Conservation (phyloP, 306 rosid genomes). For the Sicyos edulis region DNA sequence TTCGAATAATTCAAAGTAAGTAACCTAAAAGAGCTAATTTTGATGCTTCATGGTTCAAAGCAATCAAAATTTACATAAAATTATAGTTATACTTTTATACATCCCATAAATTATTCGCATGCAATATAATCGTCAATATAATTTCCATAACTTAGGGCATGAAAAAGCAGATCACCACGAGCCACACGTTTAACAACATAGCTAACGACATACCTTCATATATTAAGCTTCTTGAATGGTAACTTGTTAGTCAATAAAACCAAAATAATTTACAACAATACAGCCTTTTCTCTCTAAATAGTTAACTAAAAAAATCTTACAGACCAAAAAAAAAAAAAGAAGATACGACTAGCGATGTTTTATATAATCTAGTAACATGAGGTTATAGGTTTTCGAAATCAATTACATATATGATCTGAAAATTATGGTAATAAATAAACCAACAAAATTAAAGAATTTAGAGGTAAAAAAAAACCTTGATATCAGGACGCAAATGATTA, state of each 20-base stretch:
- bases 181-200: no score
- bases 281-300: neutral
- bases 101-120: neutral
- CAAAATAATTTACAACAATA: neutral
- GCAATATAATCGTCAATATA: neutral
- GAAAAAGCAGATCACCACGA: no score
- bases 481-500: conserved; percentile 89
- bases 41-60: neutral
- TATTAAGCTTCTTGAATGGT: neutral
- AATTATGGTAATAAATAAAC: neutral
- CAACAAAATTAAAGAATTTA: neutral
- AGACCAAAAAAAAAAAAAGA: neutral
- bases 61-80: neutral
- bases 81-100: neutral
- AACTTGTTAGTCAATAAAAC: neutral
- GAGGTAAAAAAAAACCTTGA: conserved; percentile 46
- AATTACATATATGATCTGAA: neutral
- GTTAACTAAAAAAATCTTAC: neutral
- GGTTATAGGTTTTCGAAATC: no score
- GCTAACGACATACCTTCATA: neutral
- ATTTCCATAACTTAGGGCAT: neutral
- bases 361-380: no score
- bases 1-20: neutral
- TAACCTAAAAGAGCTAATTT: neutral
- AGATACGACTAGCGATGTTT: no score